Percentiles rank a stretch among this genome's conserved stretches.
These are phyloP conservation scores for Blastocystis sp. DNA, from an alignment of 352 stramenopile genomes.

Conservation along the genomic window DNA sequence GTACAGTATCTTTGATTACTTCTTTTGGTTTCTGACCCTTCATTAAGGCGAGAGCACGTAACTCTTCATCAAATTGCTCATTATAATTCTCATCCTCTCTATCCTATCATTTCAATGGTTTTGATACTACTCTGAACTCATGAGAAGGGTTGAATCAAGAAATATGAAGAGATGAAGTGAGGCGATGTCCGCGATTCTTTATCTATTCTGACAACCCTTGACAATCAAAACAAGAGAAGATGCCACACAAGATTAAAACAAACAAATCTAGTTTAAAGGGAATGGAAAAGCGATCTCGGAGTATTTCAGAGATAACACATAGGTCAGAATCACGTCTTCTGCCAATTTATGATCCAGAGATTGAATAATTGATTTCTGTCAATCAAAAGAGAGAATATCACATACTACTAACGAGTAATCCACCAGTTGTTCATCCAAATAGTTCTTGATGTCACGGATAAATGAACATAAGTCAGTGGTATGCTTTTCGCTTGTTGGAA, in stretches of 20 bases:
- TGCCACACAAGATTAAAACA: neutral
- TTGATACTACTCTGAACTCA: slow-evolving; percentile 54
- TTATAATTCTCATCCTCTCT: slow-evolving; percentile 24
- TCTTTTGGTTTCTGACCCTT: neutral
- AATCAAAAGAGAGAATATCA: neutral
- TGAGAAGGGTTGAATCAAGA: neutral
- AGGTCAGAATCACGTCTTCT: neutral
- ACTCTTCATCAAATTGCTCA: slow-evolving; percentile 47
- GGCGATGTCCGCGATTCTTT: neutral
- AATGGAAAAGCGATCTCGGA: neutral
- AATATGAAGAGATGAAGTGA: neutral
- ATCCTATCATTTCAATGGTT: no score
- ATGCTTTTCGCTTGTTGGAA: neutral
- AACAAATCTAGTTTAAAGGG: neutral
- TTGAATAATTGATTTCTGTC: neutral
- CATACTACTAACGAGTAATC: neutral
- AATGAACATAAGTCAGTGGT: neutral
- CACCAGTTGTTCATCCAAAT: neutral
- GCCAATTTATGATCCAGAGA: neutral
- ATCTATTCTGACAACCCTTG: neutral
- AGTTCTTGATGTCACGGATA: neutral
- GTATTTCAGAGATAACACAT: slow-evolving; percentile 9
- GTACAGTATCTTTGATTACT: slow-evolving; percentile 42
- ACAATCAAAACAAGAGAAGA: no score
- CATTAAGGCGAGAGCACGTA: neutral